Evolutionary conservation across 2,329 filamentous ascomycete genomes (phyloP).

Genomic region (Myriosclerotinia duriaeana): DNA sequence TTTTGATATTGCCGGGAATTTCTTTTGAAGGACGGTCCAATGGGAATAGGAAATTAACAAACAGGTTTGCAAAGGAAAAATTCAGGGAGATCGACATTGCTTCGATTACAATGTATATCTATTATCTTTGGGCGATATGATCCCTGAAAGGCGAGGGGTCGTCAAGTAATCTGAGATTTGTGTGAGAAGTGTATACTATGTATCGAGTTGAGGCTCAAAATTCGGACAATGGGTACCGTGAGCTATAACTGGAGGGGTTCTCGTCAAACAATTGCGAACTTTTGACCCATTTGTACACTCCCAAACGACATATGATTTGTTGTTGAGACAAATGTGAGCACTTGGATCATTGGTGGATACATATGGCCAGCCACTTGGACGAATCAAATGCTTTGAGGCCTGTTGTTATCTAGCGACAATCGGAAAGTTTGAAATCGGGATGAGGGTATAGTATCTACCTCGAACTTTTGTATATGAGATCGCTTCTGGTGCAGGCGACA

Average conservation of each 20-base stretch:
- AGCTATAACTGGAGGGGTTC: slow-evolving; percentile 18
- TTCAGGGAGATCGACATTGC: background rate
- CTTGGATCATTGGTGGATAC: slow-evolving; percentile 25
- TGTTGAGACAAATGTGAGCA: slow-evolving; percentile 18
- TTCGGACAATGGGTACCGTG: background rate
- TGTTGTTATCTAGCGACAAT: slow-evolving; percentile 35
- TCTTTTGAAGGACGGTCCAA: background rate
- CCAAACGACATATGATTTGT: slow-evolving; percentile 27
- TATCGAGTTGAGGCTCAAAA: slow-evolving; percentile 21
- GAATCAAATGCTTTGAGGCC: slow-evolving; percentile 32
- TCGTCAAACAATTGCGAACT: slow-evolving; percentile 1
- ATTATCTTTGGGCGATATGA: background rate
- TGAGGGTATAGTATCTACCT: background rate
- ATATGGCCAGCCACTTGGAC: slow-evolving; percentile 28
- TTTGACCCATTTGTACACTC: slow-evolving; percentile 3
- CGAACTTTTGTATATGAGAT: slow-evolving; percentile 3
- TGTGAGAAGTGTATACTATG: background rate
- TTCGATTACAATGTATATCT: background rate
- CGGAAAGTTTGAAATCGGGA: slow-evolving; percentile 28
- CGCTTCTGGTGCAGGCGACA: slow-evolving; percentile 1
- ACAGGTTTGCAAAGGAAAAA: background rate
- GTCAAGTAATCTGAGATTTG: background rate
- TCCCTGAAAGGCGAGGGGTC: background rate
- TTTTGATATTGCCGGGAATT: background rate
- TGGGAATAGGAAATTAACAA: background rate